Evolutionary conservation across 495 filamentous ascomycete species (phyloP).

Genomic region (Penicillium cosmopolitanum): DNA sequence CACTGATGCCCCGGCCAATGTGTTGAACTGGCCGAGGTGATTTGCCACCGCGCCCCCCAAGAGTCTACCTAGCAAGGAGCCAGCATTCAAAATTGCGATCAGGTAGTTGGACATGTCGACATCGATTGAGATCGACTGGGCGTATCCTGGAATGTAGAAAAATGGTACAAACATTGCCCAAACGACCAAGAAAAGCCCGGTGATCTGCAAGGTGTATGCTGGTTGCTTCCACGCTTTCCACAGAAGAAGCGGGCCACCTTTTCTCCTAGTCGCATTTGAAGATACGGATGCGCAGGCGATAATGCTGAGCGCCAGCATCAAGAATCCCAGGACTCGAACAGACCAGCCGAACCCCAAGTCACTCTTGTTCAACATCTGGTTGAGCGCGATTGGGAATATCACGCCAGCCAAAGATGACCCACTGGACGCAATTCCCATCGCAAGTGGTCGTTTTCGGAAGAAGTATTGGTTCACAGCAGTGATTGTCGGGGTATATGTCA

Average conservation of each 20-base stretch:
- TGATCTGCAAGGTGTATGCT: conserved; percentile 18
- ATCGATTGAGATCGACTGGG: conserved; percentile 14
- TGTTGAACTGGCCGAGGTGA: conserved; percentile 49
- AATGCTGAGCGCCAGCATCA: conserved; percentile 47
- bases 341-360: conserved; percentile 56
- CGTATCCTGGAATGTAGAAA: conserved; percentile 30
- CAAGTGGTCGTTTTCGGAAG: conserved; percentile 37
- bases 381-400: conserved; percentile 57
- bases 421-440: conserved; percentile 46
- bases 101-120: conserved; percentile 24
- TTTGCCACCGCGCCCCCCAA: conserved; percentile 30
- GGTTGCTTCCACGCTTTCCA: conserved; percentile 17
- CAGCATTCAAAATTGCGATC: conserved; percentile 32
- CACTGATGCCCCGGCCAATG: conserved; percentile 16
- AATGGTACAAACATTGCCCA: conserved; percentile 26
- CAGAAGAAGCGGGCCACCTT: conserved; percentile 13
- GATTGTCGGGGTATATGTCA: conserved; percentile 41
- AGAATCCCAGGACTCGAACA: conserved; percentile 52
- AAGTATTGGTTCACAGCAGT: conserved; percentile 47
- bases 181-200: conserved; percentile 23
- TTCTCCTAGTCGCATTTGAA: conserved; percentile 16
- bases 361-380: conserved; percentile 41
- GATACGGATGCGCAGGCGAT: conserved; percentile 23
- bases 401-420: conserved; percentile 52
- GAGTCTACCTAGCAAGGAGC: conserved; percentile 30